Percentiles rank a stretch among this genome's conserved stretches.
These are phyloP conservation scores for Tuber indicum DNA, from an alignment of 495 filamentous ascomycete genomes.

Conservation along the genomic window DNA sequence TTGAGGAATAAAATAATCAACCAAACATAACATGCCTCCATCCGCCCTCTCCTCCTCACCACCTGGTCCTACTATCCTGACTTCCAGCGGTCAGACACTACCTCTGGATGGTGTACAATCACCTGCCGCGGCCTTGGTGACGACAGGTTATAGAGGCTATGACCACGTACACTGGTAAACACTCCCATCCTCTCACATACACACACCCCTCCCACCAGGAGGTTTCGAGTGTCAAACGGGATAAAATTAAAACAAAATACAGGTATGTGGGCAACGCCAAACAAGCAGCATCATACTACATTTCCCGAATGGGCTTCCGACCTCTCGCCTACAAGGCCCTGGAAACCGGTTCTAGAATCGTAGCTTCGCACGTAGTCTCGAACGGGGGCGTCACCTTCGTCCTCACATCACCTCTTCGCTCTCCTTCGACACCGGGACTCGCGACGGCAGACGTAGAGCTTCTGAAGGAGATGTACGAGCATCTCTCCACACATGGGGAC, in stretches of 20 bases:
- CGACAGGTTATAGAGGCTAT: slow-evolving; percentile 67
- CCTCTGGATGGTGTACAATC: slow-evolving; percentile 42
- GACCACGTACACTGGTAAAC: slow-evolving; percentile 77
- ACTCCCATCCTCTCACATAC: neutral
- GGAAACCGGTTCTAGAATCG: slow-evolving; percentile 69
- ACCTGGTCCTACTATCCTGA: slow-evolving; percentile 45
- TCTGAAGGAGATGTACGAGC: slow-evolving; percentile 55
- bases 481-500: slow-evolving; percentile 77
- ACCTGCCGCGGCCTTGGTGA: slow-evolving; percentile 44
- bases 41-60: slow-evolving; percentile 58
- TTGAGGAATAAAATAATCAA: neutral
- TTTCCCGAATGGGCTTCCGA: slow-evolving; percentile 73
- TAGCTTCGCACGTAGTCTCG: slow-evolving; percentile 72
- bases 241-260: neutral
- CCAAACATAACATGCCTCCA: slow-evolving; percentile 56
- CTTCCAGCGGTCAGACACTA: slow-evolving; percentile 41
- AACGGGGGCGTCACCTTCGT: slow-evolving; percentile 76
- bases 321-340: slow-evolving; percentile 76
- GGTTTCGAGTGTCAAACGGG: neutral
- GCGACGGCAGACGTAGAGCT: slow-evolving; percentile 47
- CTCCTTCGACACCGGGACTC: slow-evolving; percentile 47
- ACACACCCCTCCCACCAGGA: neutral
- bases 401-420: slow-evolving; percentile 71
- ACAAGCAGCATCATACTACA: slow-evolving; percentile 81
- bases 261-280: slow-evolving; percentile 83